phyloP scores from a whole-genome alignment of 495 filamentous ascomycete species.

The Parmelia sp. region DNA sequence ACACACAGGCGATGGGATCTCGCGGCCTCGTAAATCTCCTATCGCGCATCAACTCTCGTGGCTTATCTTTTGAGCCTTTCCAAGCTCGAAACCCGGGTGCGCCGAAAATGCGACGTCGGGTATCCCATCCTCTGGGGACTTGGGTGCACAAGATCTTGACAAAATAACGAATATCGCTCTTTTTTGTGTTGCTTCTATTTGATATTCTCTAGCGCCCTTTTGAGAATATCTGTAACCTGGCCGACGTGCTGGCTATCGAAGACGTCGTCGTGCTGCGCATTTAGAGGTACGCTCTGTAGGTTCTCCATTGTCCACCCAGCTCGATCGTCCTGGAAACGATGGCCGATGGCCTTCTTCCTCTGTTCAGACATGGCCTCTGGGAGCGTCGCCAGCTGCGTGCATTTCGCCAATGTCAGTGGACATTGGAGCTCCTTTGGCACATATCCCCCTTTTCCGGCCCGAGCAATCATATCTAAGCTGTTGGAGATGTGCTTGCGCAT shows the following conservation, averaged over 20 bases:
- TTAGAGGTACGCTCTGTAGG: constrained; percentile 14
- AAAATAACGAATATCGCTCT: too few species aligned
- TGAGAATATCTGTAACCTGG: constrained; percentile 15
- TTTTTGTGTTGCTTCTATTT: too few species aligned
- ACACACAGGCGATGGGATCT: too few species aligned
- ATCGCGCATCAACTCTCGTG: too few species aligned
- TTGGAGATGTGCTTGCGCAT: constrained; percentile 28
- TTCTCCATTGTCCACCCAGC: constrained; percentile 19
- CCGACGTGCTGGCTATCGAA: constrained; percentile 18
- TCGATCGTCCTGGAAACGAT: constrained; percentile 17
- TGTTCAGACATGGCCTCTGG: constrained; percentile 9
- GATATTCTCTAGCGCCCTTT: constrained; percentile 6
- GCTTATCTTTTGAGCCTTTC: too few species aligned
- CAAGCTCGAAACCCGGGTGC: too few species aligned
- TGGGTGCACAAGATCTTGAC: too few species aligned
- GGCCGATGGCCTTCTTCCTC: constrained; percentile 10
- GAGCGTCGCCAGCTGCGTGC: constrained; percentile 11
- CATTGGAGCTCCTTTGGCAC: constrained; percentile 9
- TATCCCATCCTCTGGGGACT: too few species aligned
- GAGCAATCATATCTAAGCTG: constrained; percentile 22
- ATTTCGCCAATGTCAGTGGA: constrained; percentile 23
- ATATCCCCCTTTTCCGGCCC: constrained; percentile 5
- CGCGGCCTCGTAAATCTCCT: too few species aligned
- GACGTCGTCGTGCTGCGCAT: constrained; percentile 19
- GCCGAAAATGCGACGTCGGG: too few species aligned